These are phyloP conservation scores for Mycena maculata DNA, from an alignment of 768 basidiomycete species.

Conservation along the genomic window DNA sequence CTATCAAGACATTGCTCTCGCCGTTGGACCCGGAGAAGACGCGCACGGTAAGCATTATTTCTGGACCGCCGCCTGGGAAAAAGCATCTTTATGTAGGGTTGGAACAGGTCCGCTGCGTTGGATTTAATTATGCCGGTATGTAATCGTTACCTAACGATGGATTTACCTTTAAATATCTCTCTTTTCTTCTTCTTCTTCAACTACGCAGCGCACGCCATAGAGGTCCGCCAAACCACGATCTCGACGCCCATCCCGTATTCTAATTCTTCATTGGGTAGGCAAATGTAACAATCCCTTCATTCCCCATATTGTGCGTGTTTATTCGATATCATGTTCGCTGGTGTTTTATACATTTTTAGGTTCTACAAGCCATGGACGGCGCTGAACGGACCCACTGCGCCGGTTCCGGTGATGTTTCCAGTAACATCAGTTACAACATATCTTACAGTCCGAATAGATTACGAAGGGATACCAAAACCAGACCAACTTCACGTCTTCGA, in stretches of 20 bases:
- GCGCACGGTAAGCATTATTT: constrained; percentile 40
- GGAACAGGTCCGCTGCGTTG: constrained; percentile 35
- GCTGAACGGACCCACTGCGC: constrained; percentile 42
- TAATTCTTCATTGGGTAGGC: background rate
- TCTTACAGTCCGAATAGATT: too few species aligned
- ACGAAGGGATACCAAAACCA: constrained; percentile 38
- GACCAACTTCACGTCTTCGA: constrained; percentile 49
- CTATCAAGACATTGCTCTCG: constrained; percentile 47
- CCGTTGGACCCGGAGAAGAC: constrained; percentile 49
- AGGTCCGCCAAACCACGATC: constrained; percentile 29
- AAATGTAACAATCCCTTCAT: constrained; percentile 37
- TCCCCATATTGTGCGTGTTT: constrained; percentile 18
- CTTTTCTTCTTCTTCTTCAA: constrained; percentile 33
- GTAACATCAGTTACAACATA: constrained; percentile 44
- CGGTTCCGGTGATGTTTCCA: too few species aligned
- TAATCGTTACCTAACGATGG: background rate
- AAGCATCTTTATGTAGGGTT: too few species aligned
- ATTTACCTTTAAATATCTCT: too few species aligned
- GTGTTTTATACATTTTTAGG: constrained; percentile 3
- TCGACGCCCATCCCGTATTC: too few species aligned
- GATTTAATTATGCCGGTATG: background rate
- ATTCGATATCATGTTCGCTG: background rate
- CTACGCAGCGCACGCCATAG: constrained; percentile 41
- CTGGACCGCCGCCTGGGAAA: background rate
- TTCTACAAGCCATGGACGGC: constrained; percentile 43